phyloP scores from a whole-genome alignment of 176 grass and related monocot species.

The Triticum turgidum region DNA sequence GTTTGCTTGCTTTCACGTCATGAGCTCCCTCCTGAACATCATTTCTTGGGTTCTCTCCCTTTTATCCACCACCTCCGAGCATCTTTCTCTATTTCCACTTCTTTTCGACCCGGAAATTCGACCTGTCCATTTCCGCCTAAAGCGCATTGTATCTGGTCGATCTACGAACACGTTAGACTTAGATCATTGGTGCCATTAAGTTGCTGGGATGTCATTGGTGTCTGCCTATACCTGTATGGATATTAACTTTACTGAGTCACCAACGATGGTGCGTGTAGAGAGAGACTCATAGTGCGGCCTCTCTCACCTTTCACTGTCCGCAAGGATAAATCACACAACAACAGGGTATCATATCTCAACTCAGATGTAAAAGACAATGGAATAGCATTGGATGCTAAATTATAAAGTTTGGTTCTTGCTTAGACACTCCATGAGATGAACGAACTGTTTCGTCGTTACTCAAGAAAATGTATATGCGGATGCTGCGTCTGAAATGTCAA shows the following conservation, averaged over 20 bases:
- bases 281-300: not conserved
- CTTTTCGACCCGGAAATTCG: not conserved
- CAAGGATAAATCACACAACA: not conserved
- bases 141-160: not conserved
- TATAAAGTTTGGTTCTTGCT: not conserved
- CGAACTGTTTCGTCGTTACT: not conserved
- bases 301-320: not conserved
- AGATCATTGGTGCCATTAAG: not conserved
- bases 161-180: not conserved
- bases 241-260: conserved; percentile 2
- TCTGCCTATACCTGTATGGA: conserved; percentile 10
- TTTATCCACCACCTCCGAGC: not conserved
- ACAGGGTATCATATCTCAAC: not conserved
- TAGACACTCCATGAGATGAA: not conserved
- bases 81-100: not conserved
- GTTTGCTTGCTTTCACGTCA: conserved; percentile 9
- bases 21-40: not conserved
- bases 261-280: not conserved
- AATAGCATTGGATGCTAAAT: not conserved
- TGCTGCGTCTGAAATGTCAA: not conserved
- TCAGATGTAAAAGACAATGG: too few relatives aligned
- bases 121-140: conserved; percentile 14
- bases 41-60: not conserved
- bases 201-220: conserved; percentile 3
- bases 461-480: not conserved